Percentiles rank a stretch among this genome's conserved stretches.
These are phyloP conservation scores for Solanum appendiculatum DNA, from an alignment of 257 asterid species.

Conservation along the genomic window DNA sequence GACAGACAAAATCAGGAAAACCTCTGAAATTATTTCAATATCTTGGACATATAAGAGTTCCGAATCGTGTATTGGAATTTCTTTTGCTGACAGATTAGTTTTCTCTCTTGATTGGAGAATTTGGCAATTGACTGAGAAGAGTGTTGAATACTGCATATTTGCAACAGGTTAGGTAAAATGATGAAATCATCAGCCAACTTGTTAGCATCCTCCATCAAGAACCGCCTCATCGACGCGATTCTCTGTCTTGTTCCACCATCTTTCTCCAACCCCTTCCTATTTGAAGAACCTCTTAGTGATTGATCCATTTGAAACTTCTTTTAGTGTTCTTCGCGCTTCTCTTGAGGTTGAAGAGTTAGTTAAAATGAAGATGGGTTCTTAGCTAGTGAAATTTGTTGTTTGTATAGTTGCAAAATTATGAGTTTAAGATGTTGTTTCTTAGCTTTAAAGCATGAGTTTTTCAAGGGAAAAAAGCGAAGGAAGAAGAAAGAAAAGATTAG, in stretches of 20 bases:
- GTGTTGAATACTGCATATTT: background rate
- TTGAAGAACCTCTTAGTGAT: slow-evolving; percentile 2
- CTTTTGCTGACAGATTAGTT: too few relatives aligned
- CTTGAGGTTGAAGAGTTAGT: background rate
- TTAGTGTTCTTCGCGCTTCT: background rate
- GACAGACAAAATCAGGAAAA: background rate
- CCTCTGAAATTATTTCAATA: too few relatives aligned
- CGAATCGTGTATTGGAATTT: background rate
- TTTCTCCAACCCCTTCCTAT: background rate
- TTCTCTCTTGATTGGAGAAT: too few relatives aligned
- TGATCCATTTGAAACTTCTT: slow-evolving; percentile 9
- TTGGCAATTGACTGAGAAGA: background rate
- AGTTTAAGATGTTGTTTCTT: background rate
- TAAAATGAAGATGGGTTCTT: background rate
- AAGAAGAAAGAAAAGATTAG: slow-evolving; percentile 10
- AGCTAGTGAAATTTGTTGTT: background rate
- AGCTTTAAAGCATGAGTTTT: slow-evolving; percentile 4
- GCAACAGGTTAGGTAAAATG: background rate
- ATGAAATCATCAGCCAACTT: slow-evolving; percentile 38
- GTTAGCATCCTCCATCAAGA: slow-evolving; percentile 28
- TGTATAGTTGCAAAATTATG: background rate
- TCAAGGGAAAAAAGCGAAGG: slow-evolving; percentile 4
- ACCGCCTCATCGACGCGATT: background rate
- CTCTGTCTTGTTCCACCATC: background rate
- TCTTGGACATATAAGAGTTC: too few relatives aligned